Evolutionary conservation across 805 yeast species (phyloP), one percentile per base, ranked within the genome.

Genomic region (Jamesozyma piceae): DNA sequence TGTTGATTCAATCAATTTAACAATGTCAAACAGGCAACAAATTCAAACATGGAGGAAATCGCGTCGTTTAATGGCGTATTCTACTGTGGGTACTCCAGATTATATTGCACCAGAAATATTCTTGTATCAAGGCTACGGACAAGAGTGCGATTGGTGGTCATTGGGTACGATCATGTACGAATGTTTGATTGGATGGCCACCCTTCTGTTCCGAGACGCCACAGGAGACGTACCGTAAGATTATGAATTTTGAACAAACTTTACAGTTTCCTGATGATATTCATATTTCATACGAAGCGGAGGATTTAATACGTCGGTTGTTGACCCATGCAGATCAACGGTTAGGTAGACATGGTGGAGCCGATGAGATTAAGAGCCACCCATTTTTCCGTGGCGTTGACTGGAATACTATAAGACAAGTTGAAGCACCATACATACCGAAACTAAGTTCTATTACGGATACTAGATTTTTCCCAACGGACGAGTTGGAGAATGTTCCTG

Each of bases 71-170:
- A 87, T 89, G 95, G 96, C 96, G 2, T 88, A 88, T 58, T 86
- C 95, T 6, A 89, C 97, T 0, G 97, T 88, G 26, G 97, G 97
- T 37, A 88, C 97, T 0, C 97, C 97, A 0, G 96, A 88, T 62
- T 88, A 88, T 60, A 88, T 88, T 63, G 96, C 96, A 1, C 97
- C 97, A 0, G 97, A 88, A 60, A 89, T 88, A 47, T 88, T 88
- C 55, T 71, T 86, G 38, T 87, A 87, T 54, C 92, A 88, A 66
- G 97, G 97, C 4, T 88, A 88, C 63, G 95, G 96, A 11, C 95
- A 87, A 65, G 95, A 88, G 59, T 88, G 97, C 66, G 97, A 88
- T 63, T 88, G 97, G 97, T 88, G 97, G 97, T 83, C 95, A 8
- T 66, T 88, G 36, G 97, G 97, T 26, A 95, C 95, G 1, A 88